Base-by-base conservation (phyloP, 148 eudicot species). In the Spergularia marina region DNA sequence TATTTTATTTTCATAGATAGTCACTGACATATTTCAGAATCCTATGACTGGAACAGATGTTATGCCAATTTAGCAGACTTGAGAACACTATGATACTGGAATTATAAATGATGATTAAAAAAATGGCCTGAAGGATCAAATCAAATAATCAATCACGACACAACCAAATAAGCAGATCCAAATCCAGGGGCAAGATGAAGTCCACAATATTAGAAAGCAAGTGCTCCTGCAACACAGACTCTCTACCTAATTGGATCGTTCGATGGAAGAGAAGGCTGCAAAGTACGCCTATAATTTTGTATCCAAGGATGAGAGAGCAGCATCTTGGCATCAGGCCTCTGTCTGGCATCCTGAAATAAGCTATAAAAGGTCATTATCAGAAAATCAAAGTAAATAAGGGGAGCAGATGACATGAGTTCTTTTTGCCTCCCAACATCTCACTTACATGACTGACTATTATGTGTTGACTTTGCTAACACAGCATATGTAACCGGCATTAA, bases 281-380 rank as follows among this genome's bases (percentile, higher is more conserved):
- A 77, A 58, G 83, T 96, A 80, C 99, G 94, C 78, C 98, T 86
- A 66, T 96, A 92, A 77, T 90, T 94, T 74, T 83, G 92, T 68
- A 96, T 96, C 99, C 99, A 96, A 51, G 97, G 87, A 81, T 96
- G 99, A 54, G 92, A 91, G 83, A 96, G 98, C 81, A 96, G 76
- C 54, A 89, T 89, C 85, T 89, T 96, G 36, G 99, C 99, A 84
- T 92, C 99, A 79, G 98, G 98, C 85, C 99, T 92, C 79, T 88
- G 94, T 78, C 97, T 88, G 77, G 99, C 98, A 87, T 96, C 97
- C 99, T 96, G 87, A 82, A 85, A 84, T 58, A 86, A 57, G 79
- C 18, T 59, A 59, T 67, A 72, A 55, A 72, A 36, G 21, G 79
- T 74, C 67, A 87, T 57, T 59, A 61, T 58, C 81, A 80, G 68